Evolutionary conservation across 805 yeast species (phyloP).

Genomic region (Candida andamanensis): DNA sequence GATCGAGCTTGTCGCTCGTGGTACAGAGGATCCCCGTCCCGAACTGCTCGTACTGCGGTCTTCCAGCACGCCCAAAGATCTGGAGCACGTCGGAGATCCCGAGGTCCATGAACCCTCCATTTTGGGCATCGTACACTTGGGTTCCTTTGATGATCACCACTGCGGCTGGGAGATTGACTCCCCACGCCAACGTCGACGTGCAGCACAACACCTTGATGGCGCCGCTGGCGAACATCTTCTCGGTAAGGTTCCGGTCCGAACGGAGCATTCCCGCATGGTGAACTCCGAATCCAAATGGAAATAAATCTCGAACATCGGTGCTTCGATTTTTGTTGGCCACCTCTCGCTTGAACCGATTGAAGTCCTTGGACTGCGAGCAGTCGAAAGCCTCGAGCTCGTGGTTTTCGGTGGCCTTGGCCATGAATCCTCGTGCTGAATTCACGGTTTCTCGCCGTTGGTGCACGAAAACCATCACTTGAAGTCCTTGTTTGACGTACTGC

Average conservation of each 20-base stretch:
- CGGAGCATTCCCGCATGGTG: slow-evolving; percentile 98
- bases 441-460: slow-evolving; percentile 92
- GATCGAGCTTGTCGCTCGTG: slow-evolving; percentile 73
- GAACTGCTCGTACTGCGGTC: slow-evolving; percentile 89
- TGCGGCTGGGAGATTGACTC: slow-evolving; percentile 97
- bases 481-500: slow-evolving; percentile 61
- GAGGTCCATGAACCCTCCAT: slow-evolving; percentile 89
- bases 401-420: slow-evolving; percentile 58
- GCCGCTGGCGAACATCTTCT: slow-evolving; percentile 79
- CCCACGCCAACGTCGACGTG: slow-evolving; percentile 99
- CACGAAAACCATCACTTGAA: slow-evolving; percentile 95
- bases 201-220: slow-evolving; percentile 86
- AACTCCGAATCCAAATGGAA: slow-evolving; percentile 77
- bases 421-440: slow-evolving; percentile 71
- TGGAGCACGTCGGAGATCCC: slow-evolving; percentile 97
- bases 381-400: slow-evolving; percentile 58
- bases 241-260: slow-evolving; percentile 83
- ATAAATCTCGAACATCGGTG: slow-evolving; percentile 76
- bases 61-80: slow-evolving; percentile 98
- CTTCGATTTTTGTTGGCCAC: slow-evolving; percentile 62
- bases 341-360: slow-evolving; percentile 53
- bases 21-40: slow-evolving; percentile 95
- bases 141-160: slow-evolving; percentile 96
- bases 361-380: slow-evolving; percentile 40
- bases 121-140: slow-evolving; percentile 88